Evolutionary conservation across 371 early-diverging fungal genomes (phyloP), one percentile per base, ranked within the genome.

Genomic region (Coemansia sp.): DNA sequence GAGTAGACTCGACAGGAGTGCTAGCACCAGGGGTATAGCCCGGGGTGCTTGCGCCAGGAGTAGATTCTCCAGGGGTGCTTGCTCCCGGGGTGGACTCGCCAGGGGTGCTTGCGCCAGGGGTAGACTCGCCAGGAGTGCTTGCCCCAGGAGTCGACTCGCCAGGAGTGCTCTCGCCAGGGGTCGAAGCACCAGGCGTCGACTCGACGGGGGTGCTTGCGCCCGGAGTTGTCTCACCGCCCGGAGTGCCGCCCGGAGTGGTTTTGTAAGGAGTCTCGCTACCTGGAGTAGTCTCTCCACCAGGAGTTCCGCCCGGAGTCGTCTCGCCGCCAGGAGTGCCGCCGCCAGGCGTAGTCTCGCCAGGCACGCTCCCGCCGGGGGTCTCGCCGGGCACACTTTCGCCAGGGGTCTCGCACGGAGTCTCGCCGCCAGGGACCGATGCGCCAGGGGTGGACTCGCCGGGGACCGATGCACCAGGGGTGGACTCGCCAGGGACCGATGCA

Each of bases 341-440:
- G 24, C 52, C 58, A 11, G 65, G 58, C 1, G 58, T 34, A 3
- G 36, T 33, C 36, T 51, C 59, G 18, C 55, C 66, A n/a, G 67
- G 62, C 10, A 53, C 36, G 9, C 37, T 8, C 32, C 37, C 52
- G 29, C 59, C 53, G 14, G 58, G 47, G 24, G 42, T 31, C 33
- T 33, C 33, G 3, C 54, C 62, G 33, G 68, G 56, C 33, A 54
- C 48, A 3, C 44, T 18, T 52, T 51, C 51, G 10, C 57, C 67
- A 38, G 62, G 62, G 18, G 60, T 31, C 33, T 33, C 33, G 3
- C 54, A 58, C 32, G 68, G 56, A 40, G 58, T 54, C 1, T 43
- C 18, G 52, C 42, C 51, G 9, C 57, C 67, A 38, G 62, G 62
- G 18, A 58, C 53, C 16, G 60, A 18, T 1, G 11, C 51, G 31